Evolutionary conservation across 257 asterid species (phyloP).

Genomic region (Solanum clarkiae): DNA sequence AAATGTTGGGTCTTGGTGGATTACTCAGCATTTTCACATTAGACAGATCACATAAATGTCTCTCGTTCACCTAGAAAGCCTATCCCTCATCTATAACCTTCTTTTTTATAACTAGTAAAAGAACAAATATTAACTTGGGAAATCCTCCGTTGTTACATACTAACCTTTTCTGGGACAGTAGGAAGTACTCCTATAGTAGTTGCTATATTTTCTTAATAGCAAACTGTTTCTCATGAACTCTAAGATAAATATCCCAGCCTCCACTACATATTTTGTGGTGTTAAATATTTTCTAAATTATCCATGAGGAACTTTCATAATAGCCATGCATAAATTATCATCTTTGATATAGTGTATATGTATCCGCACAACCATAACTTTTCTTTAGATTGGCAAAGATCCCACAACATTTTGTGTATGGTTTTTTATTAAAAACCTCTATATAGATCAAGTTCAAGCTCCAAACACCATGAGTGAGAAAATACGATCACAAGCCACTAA

Average conservation of each 20-base stretch:
- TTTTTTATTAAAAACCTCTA: not conserved
- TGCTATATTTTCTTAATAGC: not conserved
- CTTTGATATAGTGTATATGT: not conserved
- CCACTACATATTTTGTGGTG: not conserved
- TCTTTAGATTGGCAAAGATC: not conserved
- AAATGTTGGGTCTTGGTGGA: not conserved
- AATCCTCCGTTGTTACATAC: not conserved
- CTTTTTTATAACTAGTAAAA: not conserved
- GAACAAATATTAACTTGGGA: not conserved
- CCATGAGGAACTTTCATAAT: not conserved
- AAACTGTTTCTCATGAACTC: not conserved
- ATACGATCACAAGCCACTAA: not conserved
- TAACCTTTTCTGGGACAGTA: not conserved
- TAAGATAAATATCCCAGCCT: not conserved
- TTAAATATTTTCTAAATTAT: not conserved
- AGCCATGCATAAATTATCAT: too few species aligned
- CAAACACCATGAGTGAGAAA: not conserved
- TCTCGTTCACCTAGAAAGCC: not conserved
- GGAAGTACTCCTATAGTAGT: not conserved
- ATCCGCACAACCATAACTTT: not conserved
- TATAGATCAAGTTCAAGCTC: not conserved
- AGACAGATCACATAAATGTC: not conserved
- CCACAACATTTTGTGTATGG: not conserved
- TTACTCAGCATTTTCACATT: not conserved
- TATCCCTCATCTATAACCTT: not conserved